Evolutionary conservation across 257 asterid genomes (phyloP).

Genomic region (Perilla frutescens): DNA sequence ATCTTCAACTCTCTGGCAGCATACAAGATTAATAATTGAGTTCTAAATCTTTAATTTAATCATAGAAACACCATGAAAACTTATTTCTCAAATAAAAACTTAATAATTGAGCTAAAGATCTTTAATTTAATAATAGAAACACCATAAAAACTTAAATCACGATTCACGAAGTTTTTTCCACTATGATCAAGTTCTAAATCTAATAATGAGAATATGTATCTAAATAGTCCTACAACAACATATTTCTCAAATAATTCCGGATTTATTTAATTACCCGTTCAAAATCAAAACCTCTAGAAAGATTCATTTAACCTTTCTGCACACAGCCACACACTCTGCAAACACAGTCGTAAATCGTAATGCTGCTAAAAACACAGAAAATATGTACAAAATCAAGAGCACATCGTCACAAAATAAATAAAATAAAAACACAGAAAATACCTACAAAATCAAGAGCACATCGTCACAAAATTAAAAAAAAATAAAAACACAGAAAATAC

Average conservation of each 20-base stretch:
- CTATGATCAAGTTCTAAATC: neutral
- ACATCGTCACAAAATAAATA: too few species aligned
- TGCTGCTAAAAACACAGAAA: slow-evolving; percentile 22
- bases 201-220: slow-evolving; percentile 26
- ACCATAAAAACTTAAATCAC: neutral
- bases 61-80: neutral
- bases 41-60: slow-evolving; percentile 20
- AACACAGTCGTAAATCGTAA: slow-evolving; percentile 31
- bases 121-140: slow-evolving; percentile 5
- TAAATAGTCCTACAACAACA: neutral
- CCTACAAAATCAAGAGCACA: too few species aligned
- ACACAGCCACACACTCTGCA: slow-evolving; percentile 18
- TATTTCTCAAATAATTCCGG: neutral
- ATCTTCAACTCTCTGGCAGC: slow-evolving; percentile 33
- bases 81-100: too few species aligned
- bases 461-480: too few species aligned
- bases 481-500: slow-evolving; percentile 32
- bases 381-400: too few species aligned
- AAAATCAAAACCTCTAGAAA: slow-evolving; percentile 3
- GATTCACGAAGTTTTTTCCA: neutral
- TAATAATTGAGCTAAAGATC: neutral
- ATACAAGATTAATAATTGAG: neutral
- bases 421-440: neutral
- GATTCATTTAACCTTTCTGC: slow-evolving; percentile 28
- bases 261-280: slow-evolving; percentile 16